Evolutionary conservation across 495 filamentous ascomycete species (phyloP), one percentile per base, ranked within the genome.

Genomic region (Chaetomidium leptoderma): DNA sequence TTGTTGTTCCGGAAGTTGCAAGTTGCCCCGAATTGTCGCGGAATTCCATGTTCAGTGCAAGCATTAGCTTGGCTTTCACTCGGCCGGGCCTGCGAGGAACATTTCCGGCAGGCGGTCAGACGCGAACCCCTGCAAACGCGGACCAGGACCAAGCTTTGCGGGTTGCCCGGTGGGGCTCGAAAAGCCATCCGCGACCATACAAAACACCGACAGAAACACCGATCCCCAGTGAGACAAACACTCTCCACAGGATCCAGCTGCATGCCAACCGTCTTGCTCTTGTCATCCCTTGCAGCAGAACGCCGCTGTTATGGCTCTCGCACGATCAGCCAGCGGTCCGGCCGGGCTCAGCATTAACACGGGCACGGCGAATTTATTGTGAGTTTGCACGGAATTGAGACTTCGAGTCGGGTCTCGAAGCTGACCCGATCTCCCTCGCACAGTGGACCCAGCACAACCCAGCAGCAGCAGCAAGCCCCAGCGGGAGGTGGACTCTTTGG

Each of bases 271-370:
- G 50, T 32, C n/a, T 35, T 17, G n/a, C 23, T 27, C 16, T 21
- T 23, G 5, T n/a, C 24, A 51, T 46, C 44, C 45, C 52, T 59
- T 58, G 44, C 54, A n/a, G 30, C 29, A 43, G 14, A 37, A 23
- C 36, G 64, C 60, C 46, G 35, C 45, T 62, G 61, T 24, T 29
- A 81, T 79, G 78, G 70, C 76, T 54, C 69, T 81, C 45, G 73
- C 74, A 57, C 76, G 82, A 65, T 85, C 85, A 37, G 76, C 81
- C 42, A 90, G 86, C 73, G 81, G 85, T 59, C 81, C 86, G 24
- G 80, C 77, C 19, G 86, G 83, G 53, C 76, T 92, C 53, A 88
- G 83, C 56, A 88, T 93, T 67, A 92, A 90, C 68, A 93, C 89
- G n/a, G 81, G 75, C 43, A 78, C 83, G 35, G 82, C 86, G 54